Base-by-base conservation (phyloP, 2,329 filamentous ascomycete genomes). In the Thielaviopsis musarum region DNA sequence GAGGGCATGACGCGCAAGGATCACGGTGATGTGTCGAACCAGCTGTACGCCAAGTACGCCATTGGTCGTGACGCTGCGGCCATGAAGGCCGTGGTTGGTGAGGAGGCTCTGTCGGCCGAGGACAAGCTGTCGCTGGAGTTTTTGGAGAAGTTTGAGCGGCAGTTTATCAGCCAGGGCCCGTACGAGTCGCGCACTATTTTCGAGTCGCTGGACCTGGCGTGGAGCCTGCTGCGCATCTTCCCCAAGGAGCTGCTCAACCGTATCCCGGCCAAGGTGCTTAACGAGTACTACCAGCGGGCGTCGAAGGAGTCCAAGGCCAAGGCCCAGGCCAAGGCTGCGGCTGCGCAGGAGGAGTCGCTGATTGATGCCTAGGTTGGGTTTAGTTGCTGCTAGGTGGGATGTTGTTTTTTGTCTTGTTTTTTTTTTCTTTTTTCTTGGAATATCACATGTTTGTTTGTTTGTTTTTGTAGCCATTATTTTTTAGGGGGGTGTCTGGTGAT, bases 31-130 rank as follows among this genome's bases (percentile, higher is more conserved):
- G 93, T 98, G 56, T 98, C 93, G 66, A 98, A 98, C 79, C 93
- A 98, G 79, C 82, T 98, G 65, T 98, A 98, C 72, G 93, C 93
- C 75, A 98, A 98, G 76, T 98, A 98, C 72, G 93, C 93, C 72
- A 97, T 98, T 70, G 93, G 93, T 70, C 91, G 91, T 80, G 93
- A 98, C 69, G 93, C 93, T 21, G 91, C 94, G 45, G 87, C 90
- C 71, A 98, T 98, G 93, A 98, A 97, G 78, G 93, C 93, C 63
- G 93, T 98, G 72, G 93, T 98, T 62, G 93, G 93, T 75, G 94
- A 98, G 75, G 93, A 98, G 72, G 93, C 93, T 38, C 74, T 98
- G 69, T 95, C 90, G 28, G 81, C 87, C 59, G 93, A 98, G 75
- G 93, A 98, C 76, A 97, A 97, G 78, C 82, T 97, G 61, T 95